A percentile compares a stretch with the other conserved stretches of the same genome.
Conservation (phyloP, 148 eudicot species). For the Fallopia convolvulus region DNA sequence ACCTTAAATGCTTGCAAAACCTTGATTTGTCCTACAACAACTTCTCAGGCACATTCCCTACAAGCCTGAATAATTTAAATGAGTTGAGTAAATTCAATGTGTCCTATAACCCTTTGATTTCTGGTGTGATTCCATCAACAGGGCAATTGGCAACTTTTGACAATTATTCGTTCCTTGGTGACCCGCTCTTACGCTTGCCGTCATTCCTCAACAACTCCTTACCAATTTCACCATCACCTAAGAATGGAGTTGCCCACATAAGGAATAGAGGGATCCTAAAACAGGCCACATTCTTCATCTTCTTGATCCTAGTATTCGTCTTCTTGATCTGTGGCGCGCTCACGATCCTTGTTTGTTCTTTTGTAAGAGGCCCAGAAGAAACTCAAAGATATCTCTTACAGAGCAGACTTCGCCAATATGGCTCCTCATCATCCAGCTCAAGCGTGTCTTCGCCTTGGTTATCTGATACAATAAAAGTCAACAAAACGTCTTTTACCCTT, state of each 20-base stretch:
- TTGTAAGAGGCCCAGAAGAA: slow-evolving; percentile 23
- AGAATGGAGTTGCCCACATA: background rate
- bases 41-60: slow-evolving; percentile 77
- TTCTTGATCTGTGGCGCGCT: slow-evolving; percentile 43
- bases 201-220: slow-evolving; percentile 37
- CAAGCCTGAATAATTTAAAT: slow-evolving; percentile 41
- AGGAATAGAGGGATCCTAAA: slow-evolving; percentile 12
- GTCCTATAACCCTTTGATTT: slow-evolving; percentile 64
- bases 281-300: slow-evolving; percentile 27
- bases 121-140: slow-evolving; percentile 61
- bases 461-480: slow-evolving; percentile 52
- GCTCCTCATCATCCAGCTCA: slow-evolving; percentile 46
- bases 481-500: slow-evolving; percentile 70
- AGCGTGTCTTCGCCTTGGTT: slow-evolving; percentile 9
- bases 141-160: slow-evolving; percentile 88
- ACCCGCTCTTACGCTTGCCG: slow-evolving; percentile 55
- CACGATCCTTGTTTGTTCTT: slow-evolving; percentile 35
- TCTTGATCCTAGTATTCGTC: slow-evolving; percentile 43
- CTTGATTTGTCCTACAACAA: slow-evolving; percentile 85
- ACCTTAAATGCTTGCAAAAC: slow-evolving; percentile 57
- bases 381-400: slow-evolving; percentile 24
- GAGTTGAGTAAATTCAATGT: slow-evolving; percentile 77
- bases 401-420: slow-evolving; percentile 21
- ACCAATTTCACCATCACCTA: slow-evolving; percentile 9
- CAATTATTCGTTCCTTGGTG: slow-evolving; percentile 59